Percentiles rank a stretch among this genome's conserved stretches.
These are phyloP conservation scores for Articulospora tetracladia DNA, from an alignment of 495 filamentous ascomycete genomes.

Conservation along the genomic window DNA sequence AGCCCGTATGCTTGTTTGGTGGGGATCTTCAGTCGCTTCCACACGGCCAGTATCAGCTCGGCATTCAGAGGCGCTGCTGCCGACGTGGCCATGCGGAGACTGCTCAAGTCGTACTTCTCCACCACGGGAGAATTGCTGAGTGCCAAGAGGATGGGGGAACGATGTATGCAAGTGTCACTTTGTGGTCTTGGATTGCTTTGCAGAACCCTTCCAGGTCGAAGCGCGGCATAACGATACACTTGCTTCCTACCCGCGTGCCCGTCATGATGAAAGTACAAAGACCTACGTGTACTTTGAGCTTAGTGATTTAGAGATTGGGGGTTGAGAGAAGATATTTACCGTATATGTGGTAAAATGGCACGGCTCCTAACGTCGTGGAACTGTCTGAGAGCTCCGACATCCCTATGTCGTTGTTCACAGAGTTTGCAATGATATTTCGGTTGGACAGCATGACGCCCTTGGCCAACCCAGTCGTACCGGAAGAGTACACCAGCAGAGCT, in stretches of 20 bases:
- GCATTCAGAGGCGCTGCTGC: conserved; percentile 82
- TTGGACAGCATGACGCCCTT: conserved; percentile 90
- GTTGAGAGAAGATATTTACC: conserved; percentile 32
- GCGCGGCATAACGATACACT: conserved; percentile 68
- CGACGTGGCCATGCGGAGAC: conserved; percentile 75
- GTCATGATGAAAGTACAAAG: not conserved
- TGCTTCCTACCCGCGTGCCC: conserved; percentile 58
- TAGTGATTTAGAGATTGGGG: not conserved
- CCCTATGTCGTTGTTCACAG: conserved; percentile 39
- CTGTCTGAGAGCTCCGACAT: conserved; percentile 53
- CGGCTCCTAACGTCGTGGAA: conserved; percentile 68
- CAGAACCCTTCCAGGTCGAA: conserved; percentile 82
- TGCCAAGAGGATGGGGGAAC: conserved; percentile 77
- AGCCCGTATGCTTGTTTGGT: conserved; percentile 56
- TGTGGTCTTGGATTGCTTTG: conserved; percentile 66
- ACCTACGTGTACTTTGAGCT: not conserved
- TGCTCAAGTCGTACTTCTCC: conserved; percentile 71
- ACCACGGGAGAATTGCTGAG: conserved; percentile 75
- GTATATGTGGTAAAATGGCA: conserved; percentile 91
- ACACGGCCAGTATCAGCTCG: conserved; percentile 74
- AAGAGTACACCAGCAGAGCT: conserved; percentile 72
- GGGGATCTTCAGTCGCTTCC: conserved; percentile 64
- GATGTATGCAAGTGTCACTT: conserved; percentile 71
- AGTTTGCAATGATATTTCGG: conserved; percentile 71
- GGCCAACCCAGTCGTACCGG: conserved; percentile 84